These are phyloP conservation scores for Wickerhamomyces sydowiorum DNA, from an alignment of 805 yeast genomes.

Conservation along the genomic window DNA sequence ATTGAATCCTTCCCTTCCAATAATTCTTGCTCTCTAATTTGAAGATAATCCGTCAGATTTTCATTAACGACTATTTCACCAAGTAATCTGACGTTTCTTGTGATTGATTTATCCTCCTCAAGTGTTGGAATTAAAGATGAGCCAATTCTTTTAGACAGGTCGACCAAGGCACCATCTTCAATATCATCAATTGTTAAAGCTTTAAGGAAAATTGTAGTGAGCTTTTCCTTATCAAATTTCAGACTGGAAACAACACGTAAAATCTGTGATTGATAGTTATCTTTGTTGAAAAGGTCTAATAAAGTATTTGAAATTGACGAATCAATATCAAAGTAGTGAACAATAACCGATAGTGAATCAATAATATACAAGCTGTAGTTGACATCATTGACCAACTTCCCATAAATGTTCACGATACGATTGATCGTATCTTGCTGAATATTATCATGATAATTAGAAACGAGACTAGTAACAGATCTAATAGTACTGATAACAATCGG, in stretches of 20 bases:
- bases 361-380: conserved; percentile 12
- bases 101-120: conserved; percentile 12
- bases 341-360: conserved; percentile 17
- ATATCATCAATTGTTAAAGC: conserved; percentile 19
- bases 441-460: conserved; percentile 10
- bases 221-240: conserved; percentile 10
- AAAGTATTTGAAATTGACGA: conserved; percentile 15
- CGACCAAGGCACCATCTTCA: conserved; percentile 21
- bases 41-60: conserved; percentile 16
- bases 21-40: conserved; percentile 15
- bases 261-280: conserved; percentile 16
- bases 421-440: conserved; percentile 7
- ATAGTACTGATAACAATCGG: conserved; percentile 28
- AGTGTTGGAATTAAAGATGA: conserved; percentile 20
- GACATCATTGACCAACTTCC: conserved; percentile 6
- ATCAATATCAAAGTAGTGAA: conserved; percentile 14
- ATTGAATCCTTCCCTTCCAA: conserved; percentile 15
- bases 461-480: conserved; percentile 20
- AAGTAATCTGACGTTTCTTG: conserved; percentile 18
- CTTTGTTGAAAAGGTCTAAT: conserved; percentile 10
- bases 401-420: conserved; percentile 9
- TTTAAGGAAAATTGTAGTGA: conserved; percentile 14
- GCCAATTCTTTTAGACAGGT: conserved; percentile 20
- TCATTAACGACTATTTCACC: conserved; percentile 20
- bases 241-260: conserved; percentile 18